Evolutionary conservation across 495 filamentous ascomycete genomes (phyloP).

Genomic region (Penicillium fimorum): DNA sequence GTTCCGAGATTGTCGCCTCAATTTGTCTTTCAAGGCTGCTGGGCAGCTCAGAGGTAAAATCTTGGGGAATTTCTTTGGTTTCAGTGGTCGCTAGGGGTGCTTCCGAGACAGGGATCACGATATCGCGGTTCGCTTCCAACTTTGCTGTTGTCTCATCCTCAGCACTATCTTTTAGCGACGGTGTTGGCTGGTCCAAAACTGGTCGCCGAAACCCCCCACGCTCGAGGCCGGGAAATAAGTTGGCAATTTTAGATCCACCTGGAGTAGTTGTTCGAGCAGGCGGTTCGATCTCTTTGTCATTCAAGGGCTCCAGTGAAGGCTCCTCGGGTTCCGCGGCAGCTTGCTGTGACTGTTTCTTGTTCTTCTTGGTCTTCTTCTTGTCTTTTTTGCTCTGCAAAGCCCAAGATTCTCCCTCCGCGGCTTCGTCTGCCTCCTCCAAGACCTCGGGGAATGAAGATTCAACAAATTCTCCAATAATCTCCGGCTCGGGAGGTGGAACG

Average conservation of each 20-base stretch:
- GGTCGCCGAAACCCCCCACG: constrained; percentile 36
- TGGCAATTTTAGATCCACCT: constrained; percentile 35
- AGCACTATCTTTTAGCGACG: constrained; percentile 46
- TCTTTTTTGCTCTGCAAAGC: constrained; percentile 29
- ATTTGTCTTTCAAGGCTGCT: constrained; percentile 11
- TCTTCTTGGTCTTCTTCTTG: constrained; percentile 31
- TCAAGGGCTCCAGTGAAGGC: constrained; percentile 7
- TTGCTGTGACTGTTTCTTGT: constrained; percentile 28
- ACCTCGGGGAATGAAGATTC: constrained; percentile 32
- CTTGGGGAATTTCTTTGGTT: constrained; percentile 18
- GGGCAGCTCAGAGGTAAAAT: constrained; percentile 13
- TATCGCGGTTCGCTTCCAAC: constrained; percentile 46
- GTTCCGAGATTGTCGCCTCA: constrained; percentile 8
- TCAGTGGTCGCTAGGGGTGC: constrained; percentile 38
- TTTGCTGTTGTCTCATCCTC: constrained; percentile 48
- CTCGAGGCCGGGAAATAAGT: constrained; percentile 40
- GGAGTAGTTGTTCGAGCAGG: constrained; percentile 24
- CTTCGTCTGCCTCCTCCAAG: constrained; percentile 20
- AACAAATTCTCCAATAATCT: constrained; percentile 37
- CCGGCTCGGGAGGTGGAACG: constrained; percentile 22
- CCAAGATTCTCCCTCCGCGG: constrained; percentile 15
- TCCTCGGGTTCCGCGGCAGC: constrained; percentile 7
- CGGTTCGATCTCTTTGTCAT: constrained; percentile 21
- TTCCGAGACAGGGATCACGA: constrained; percentile 51
- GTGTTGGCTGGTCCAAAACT: constrained; percentile 17